phyloP scores from a whole-genome alignment of 2,329 filamentous ascomycete genomes.

The Catunica adiposa region DNA sequence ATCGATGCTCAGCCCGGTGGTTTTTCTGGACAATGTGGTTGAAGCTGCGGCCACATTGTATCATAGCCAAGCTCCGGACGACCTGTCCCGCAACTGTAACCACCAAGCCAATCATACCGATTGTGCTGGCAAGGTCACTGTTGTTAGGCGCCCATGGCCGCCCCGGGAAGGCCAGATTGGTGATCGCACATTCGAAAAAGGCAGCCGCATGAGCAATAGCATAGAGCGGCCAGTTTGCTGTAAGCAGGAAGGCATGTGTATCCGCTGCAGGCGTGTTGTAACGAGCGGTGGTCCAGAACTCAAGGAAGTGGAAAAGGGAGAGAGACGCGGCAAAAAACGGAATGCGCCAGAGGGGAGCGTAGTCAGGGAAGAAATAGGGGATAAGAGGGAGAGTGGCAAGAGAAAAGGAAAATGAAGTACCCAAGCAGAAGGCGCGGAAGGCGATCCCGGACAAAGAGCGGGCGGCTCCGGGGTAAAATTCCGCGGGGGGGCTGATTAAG shows the following conservation, averaged over 20 bases:
- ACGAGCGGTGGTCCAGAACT: constrained; percentile 78
- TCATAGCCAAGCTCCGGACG: constrained; percentile 71
- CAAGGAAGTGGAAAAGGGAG: constrained; percentile 80
- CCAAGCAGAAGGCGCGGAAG: constrained; percentile 38
- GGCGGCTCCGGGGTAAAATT: constrained; percentile 29
- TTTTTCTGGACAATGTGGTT: constrained; percentile 69
- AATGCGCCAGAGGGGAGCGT: constrained; percentile 37
- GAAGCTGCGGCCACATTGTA: constrained; percentile 76
- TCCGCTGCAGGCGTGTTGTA: constrained; percentile 63
- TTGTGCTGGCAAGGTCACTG: background rate
- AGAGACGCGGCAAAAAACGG: constrained; percentile 54
- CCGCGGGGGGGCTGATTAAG: constrained; percentile 11
- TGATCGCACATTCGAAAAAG: constrained; percentile 52
- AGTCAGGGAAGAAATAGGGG: constrained; percentile 19
- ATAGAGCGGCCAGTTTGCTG: constrained; percentile 71
- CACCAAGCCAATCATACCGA: constrained; percentile 32
- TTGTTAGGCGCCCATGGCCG: constrained; percentile 31
- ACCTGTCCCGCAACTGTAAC: constrained; percentile 56
- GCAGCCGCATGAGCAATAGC: constrained; percentile 66
- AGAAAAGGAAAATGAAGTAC: constrained; percentile 26
- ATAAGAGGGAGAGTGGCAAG: constrained; percentile 18
- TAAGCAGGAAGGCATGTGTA: constrained; percentile 65
- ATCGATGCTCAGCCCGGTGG: constrained; percentile 49
- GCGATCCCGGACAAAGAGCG: constrained; percentile 46
- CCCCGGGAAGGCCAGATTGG: constrained; percentile 37